Evolutionary conservation across 768 basidiomycete species (phyloP).

Genomic region (Pilatotrama ljubarskyi): DNA sequence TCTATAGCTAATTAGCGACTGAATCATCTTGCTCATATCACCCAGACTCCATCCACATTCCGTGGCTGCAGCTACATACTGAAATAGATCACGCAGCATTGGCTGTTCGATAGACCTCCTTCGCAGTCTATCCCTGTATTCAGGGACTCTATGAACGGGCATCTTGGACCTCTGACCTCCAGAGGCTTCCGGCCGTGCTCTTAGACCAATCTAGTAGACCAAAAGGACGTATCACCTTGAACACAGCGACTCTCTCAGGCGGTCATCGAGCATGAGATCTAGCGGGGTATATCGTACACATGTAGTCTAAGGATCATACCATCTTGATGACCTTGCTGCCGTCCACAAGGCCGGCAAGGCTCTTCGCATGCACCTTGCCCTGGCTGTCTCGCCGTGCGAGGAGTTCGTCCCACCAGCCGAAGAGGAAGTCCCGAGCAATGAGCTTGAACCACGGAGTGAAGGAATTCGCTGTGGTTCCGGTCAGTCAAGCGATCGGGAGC

Average conservation of each 20-base stretch:
- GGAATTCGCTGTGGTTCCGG: conserved; percentile 55
- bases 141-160: too few species aligned
- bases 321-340: conserved; percentile 75
- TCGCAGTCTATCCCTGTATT: too few species aligned
- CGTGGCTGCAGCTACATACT: not conserved
- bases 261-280: not conserved
- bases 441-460: conserved; percentile 99
- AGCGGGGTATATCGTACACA: not conserved
- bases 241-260: too few species aligned
- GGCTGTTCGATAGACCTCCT: too few species aligned
- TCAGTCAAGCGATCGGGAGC: conserved; percentile 3
- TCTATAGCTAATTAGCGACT: too few species aligned
- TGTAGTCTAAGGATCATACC: conserved; percentile 33
- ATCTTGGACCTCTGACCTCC: not conserved
- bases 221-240: too few species aligned
- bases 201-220: too few species aligned
- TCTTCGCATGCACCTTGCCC: conserved; percentile 64
- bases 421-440: conserved; percentile 94
- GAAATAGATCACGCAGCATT: not conserved
- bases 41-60: too few species aligned
- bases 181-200: too few species aligned
- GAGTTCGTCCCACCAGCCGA: conserved; percentile 98
- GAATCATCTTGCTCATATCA: too few species aligned
- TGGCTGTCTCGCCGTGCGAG: conserved; percentile 54
- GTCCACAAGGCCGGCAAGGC: conserved; percentile 64